Evolutionary conservation across 495 filamentous ascomycete species (phyloP), one percentile per base, ranked within the genome.

Genomic region (Penicillium canescens): DNA sequence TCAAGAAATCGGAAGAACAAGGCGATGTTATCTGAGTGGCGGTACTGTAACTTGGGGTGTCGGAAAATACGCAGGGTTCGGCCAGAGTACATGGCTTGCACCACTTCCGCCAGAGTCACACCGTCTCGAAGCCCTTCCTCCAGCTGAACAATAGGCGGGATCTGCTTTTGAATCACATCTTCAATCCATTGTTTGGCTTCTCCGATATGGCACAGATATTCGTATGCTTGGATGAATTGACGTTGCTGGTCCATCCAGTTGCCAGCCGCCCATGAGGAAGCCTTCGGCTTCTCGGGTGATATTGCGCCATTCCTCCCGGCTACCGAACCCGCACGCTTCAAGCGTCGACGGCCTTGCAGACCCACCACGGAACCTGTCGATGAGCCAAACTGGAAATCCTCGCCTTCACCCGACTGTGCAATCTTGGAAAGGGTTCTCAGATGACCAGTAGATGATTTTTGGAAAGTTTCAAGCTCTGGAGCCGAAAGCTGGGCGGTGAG

Each of bases 111-210:
- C 24, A 99, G 80, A 0, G 93, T 97, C 13, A 98, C 91, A 26
- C 95, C 95, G 65, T 99, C 86, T 63, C 95, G 81, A 43, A 99
- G 71, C 13, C 89, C 91, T 74, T 99, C 92, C 65, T 99, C 95
- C 2, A 99, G 70, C 63, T 96, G 86, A n/a, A 99, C 89, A 67
- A 98, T 96, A 12, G 94, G 88, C 14, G 95, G 94, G 37, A 98
- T 92, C 23, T 87, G 81, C 55, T 90, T 83, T 50, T 95, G 83
- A 42, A 97, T 93, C 24, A 97, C 83, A 61, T 92, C 91, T 69
- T 98, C 94, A 40, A 99, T 95, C 95, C 95, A 99, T 69, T 98
- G 92, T 67, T 98, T 98, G 42, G 95, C 95, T 78, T 99, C 95
- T 60, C 95, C 95, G 63, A 99, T 98, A 64, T 99, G 95, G 63